Percentiles rank a stretch among this genome's conserved stretches.
phyloP scores from a whole-genome alignment of 2,329 filamentous ascomycete species.

The Fusarium ramigenum region DNA sequence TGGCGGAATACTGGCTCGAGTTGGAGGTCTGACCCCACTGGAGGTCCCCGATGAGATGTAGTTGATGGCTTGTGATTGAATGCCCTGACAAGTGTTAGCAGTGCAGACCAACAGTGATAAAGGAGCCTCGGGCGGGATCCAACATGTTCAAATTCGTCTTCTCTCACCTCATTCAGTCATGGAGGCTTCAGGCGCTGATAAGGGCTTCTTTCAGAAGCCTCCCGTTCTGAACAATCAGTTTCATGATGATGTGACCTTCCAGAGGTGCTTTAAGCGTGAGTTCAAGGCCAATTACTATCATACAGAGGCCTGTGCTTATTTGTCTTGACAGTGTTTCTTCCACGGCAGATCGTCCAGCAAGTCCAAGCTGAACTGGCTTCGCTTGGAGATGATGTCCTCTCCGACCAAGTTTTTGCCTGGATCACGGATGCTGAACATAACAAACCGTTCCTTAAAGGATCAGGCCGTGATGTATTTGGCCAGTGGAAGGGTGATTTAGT shows the following conservation, averaged over 20 bases:
- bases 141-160: not conserved
- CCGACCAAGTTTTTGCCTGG: conserved; percentile 63
- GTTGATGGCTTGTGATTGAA: conserved; percentile 35
- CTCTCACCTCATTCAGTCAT: conserved; percentile 41
- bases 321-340: conserved; percentile 57
- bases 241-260: conserved; percentile 62
- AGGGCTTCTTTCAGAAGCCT: conserved; percentile 65
- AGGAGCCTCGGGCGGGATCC: not conserved
- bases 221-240: conserved; percentile 65
- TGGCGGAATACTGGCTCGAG: not conserved
- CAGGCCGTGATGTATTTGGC: conserved; percentile 70
- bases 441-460: conserved; percentile 66
- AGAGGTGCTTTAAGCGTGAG: conserved; percentile 62
- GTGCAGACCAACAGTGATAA: not conserved
- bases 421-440: conserved; percentile 73
- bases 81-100: not conserved
- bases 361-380: conserved; percentile 56
- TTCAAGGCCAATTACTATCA: not conserved
- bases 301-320: not conserved
- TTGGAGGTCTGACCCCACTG: conserved; percentile 28
- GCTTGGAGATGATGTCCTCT: conserved; percentile 63
- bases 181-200: conserved; percentile 56
- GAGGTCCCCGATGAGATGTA: conserved; percentile 11
- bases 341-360: conserved; percentile 49
- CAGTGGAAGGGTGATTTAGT: conserved; percentile 66